These are phyloP conservation scores for Chamaecrista fasciculata DNA, from an alignment of 306 rosid genomes.

Conservation along the genomic window DNA sequence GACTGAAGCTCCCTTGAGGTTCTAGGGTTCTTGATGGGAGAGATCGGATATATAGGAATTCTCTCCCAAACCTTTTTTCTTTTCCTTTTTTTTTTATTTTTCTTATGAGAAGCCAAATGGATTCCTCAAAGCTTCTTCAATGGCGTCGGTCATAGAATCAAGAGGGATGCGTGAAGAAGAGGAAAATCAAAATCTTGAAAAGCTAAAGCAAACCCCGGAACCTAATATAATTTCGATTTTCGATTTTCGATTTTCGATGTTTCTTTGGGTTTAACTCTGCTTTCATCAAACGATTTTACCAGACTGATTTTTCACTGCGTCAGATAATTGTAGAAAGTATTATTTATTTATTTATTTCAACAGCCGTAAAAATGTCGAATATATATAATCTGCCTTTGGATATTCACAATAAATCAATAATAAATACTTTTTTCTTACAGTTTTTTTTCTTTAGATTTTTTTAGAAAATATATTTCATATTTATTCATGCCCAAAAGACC, in stretches of 20 bases:
- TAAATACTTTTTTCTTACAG: too few species aligned
- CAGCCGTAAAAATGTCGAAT: not conserved
- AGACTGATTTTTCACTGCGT: not conserved
- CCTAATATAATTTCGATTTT: constrained; percentile 26
- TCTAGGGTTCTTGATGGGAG: constrained; percentile 49
- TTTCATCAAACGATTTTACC: not conserved
- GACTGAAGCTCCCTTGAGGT: constrained; percentile 15
- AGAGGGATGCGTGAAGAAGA: constrained; percentile 29
- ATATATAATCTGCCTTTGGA: too few species aligned
- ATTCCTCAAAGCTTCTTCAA: constrained; percentile 26
- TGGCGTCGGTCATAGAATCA: constrained; percentile 23
- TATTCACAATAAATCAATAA: too few species aligned
- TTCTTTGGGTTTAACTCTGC: not conserved
- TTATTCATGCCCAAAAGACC: too few species aligned
- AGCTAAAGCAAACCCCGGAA: constrained; percentile 26
- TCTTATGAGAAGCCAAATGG: not conserved
- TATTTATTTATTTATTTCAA: not conserved
- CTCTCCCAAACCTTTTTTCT: not conserved
- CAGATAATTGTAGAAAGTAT: not conserved
- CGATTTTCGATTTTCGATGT: constrained; percentile 13
- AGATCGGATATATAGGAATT: constrained; percentile 52
- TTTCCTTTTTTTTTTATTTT: not conserved
- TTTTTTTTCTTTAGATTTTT: too few species aligned
- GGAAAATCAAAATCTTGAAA: constrained; percentile 33
- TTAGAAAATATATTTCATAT: too few species aligned